phyloP scores from a whole-genome alignment of 495 filamentous ascomycete species.

The Neurospora sp. region DNA sequence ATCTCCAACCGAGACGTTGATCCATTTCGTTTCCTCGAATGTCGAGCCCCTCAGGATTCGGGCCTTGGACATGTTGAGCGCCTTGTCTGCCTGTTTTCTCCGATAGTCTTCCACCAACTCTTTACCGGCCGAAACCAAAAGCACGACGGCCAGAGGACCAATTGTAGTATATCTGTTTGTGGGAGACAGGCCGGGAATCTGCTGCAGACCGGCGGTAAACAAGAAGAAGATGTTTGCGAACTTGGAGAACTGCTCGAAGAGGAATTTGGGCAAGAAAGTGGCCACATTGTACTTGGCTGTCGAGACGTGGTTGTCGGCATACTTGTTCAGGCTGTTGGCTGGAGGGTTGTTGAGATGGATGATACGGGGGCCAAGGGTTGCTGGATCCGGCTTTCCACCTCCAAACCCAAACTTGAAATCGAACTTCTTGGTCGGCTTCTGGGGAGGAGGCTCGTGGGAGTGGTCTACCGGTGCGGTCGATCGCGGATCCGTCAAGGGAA shows the following conservation, averaged over 20 bases:
- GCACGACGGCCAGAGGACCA: constrained; percentile 77
- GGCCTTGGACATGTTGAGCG: constrained; percentile 81
- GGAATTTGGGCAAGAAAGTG: constrained; percentile 95
- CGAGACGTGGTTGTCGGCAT: constrained; percentile 91
- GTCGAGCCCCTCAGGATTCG: constrained; percentile 71
- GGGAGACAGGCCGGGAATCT: constrained; percentile 89
- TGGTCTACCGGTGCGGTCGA: constrained; percentile 15
- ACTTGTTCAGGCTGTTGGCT: constrained; percentile 79
- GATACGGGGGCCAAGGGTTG: constrained; percentile 80
- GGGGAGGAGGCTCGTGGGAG: constrained; percentile 21
- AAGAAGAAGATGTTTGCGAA: constrained; percentile 99
- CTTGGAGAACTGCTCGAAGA: constrained; percentile 98
- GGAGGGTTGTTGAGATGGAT: constrained; percentile 97
- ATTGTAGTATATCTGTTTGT: constrained; percentile 96
- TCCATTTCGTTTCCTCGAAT: constrained; percentile 84
- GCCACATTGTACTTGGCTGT: constrained; percentile 95
- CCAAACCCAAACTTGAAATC: constrained; percentile 94
- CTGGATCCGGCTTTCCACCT: constrained; percentile 73
- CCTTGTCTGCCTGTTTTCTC: constrained; percentile 74
- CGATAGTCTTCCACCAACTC: constrained; percentile 93
- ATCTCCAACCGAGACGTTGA: constrained; percentile 88
- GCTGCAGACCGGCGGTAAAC: constrained; percentile 90
- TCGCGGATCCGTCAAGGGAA: constrained; percentile 79
- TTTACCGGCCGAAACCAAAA: constrained; percentile 89
- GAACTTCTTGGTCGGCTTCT: constrained; percentile 47